These are phyloP conservation scores for Penicillium janthinellum DNA, from an alignment of 2,329 filamentous ascomycete species.

Conservation along the genomic window DNA sequence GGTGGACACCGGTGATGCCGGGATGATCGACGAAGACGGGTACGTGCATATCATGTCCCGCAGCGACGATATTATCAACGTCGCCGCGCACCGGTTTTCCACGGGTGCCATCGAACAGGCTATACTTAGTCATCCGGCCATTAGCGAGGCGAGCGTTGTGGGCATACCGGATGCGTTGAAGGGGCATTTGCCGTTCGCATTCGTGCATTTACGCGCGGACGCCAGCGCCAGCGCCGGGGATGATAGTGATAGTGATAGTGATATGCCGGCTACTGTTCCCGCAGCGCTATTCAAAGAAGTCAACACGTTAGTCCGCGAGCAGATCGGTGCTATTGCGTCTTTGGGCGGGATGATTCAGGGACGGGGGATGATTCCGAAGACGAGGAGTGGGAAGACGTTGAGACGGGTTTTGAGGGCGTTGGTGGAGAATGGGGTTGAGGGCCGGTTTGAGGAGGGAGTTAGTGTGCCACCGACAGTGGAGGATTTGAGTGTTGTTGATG, in stretches of 20 bases:
- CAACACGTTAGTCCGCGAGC: conserved; percentile 65
- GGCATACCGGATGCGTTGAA: conserved; percentile 84
- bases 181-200: conserved; percentile 89
- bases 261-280: conserved; percentile 42
- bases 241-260: conserved; percentile 49
- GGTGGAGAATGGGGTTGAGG: conserved; percentile 77
- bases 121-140: conserved; percentile 74
- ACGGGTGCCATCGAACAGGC: conserved; percentile 91
- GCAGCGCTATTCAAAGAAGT: conserved; percentile 48
- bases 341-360: conserved; percentile 85
- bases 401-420: conserved; percentile 79
- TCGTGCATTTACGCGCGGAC: conserved; percentile 63
- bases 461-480: conserved; percentile 82
- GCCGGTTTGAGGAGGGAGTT: conserved; percentile 71
- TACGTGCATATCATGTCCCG: conserved; percentile 66
- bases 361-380: conserved; percentile 86
- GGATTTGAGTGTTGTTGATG: conserved; percentile 72
- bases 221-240: conserved; percentile 35
- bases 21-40: conserved; percentile 76
- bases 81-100: conserved; percentile 88
- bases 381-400: conserved; percentile 87
- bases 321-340: conserved; percentile 85
- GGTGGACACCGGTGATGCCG: conserved; percentile 90
- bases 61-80: conserved; percentile 88
- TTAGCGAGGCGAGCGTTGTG: conserved; percentile 84